Conservation (phyloP, 1,139 yeast species). For the Candida tropicalis region DNA sequence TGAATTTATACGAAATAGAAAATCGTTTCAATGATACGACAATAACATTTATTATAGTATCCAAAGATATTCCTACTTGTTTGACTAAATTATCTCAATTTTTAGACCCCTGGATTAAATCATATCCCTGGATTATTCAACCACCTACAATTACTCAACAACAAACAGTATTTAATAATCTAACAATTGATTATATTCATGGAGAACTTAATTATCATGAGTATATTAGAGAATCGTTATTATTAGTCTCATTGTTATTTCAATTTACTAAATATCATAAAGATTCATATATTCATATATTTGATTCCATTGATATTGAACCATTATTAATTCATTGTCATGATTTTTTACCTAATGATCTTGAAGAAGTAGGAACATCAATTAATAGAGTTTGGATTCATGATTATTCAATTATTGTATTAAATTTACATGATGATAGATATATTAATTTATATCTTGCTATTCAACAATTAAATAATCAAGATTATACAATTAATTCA, state of each 20-base stretch:
- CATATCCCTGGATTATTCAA: constrained; percentile 17
- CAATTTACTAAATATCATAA: constrained; percentile 29
- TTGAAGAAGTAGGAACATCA: constrained; percentile 44
- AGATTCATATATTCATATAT: constrained; percentile 47
- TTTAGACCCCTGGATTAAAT: constrained; percentile 13
- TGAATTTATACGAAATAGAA: constrained; percentile 12
- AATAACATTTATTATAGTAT: constrained; percentile 14
- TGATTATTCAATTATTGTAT: constrained; percentile 28
- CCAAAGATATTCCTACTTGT: constrained; percentile 10
- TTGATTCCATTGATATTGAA: constrained; percentile 58
- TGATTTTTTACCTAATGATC: constrained; percentile 39
- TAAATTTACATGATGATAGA: constrained; percentile 29
- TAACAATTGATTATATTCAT: constrained; percentile 30
- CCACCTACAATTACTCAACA: constrained; percentile 10
- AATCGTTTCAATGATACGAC: constrained; percentile 12
- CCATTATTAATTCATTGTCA: constrained; percentile 53
- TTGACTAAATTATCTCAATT: constrained; percentile 9
- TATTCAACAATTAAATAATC: constrained; percentile 29
- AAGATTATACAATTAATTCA: constrained; percentile 21
- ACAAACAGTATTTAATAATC: constrained; percentile 7
- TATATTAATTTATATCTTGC: constrained; percentile 32
- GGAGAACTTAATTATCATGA: constrained; percentile 50
- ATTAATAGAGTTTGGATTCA: constrained; percentile 50
- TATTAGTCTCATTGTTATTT: constrained; percentile 42
- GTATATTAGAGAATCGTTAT: constrained; percentile 47